Conservation (phyloP, 148 eudicot genomes). For the Rheum nobile region DNA sequence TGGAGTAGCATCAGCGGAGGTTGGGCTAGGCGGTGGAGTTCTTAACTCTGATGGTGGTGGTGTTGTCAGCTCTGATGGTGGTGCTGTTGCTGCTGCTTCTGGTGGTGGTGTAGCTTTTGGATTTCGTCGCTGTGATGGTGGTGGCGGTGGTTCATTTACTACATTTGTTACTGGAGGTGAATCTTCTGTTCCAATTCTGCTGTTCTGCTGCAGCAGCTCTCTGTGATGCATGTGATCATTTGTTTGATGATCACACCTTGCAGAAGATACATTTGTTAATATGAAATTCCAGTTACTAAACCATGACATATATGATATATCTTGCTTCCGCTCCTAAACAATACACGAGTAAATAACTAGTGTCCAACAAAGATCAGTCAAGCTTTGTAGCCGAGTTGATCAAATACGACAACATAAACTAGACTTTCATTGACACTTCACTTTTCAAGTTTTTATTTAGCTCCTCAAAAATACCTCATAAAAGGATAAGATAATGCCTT, state of each 20-base stretch:
- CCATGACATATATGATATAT: background rate
- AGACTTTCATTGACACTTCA: background rate
- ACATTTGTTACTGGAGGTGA: no score
- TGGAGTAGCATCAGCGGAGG: background rate
- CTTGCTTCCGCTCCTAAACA: background rate
- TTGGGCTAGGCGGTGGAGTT: conserved; percentile 8
- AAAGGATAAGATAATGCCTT: background rate
- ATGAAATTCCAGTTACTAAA: background rate
- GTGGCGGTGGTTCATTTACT: background rate
- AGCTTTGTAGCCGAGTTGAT: background rate
- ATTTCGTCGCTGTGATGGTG: background rate
- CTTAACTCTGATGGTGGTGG: conserved; percentile 7
- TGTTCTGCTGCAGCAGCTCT: conserved; percentile 11
- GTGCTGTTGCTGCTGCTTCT: conserved; percentile 12
- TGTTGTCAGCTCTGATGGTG: conserved; percentile 6
- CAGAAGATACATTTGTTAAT: background rate
- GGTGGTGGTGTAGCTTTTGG: background rate
- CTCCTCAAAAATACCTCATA: background rate
- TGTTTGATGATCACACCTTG: conserved; percentile 9
- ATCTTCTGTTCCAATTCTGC: no score
- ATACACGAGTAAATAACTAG: background rate
- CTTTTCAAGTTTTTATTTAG: background rate
- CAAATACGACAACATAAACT: background rate
- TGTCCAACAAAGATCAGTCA: background rate
- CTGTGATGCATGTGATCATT: conserved; percentile 19